These are phyloP conservation scores for Amniculicola lignicola DNA, from an alignment of 495 filamentous ascomycete species.

Conservation along the genomic window DNA sequence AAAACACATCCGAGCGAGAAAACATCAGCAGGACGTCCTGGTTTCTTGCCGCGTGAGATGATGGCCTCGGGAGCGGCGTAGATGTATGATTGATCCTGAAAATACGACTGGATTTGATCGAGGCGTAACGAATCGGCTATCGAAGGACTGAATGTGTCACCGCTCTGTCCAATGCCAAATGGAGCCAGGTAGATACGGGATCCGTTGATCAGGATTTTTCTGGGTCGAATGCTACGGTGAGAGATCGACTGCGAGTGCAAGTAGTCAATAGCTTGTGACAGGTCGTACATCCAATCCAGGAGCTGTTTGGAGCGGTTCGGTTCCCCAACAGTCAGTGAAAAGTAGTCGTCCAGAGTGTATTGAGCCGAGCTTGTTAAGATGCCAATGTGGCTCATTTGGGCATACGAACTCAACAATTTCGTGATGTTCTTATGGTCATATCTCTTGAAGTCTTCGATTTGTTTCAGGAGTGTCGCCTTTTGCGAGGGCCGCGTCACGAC, in stretches of 20 bases:
- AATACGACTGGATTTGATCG: slow-evolving; percentile 25
- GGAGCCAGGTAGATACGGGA: slow-evolving; percentile 29
- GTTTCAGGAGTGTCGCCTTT: slow-evolving; percentile 24
- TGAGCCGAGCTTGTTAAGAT: slow-evolving; percentile 28
- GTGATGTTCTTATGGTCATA: slow-evolving; percentile 34
- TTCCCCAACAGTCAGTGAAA: slow-evolving; percentile 16
- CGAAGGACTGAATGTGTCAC: slow-evolving; percentile 16
- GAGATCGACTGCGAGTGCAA: slow-evolving; percentile 30
- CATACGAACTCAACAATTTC: slow-evolving; percentile 32
- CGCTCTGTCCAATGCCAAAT: slow-evolving; percentile 27
- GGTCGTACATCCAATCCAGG: slow-evolving; percentile 36
- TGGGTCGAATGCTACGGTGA: slow-evolving; percentile 32
- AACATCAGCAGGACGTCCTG: slow-evolving; percentile 25
- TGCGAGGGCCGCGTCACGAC: slow-evolving; percentile 22
- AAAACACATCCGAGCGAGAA: slow-evolving; percentile 34
- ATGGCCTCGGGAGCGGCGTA: slow-evolving; percentile 36
- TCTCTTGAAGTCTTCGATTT: slow-evolving; percentile 30
- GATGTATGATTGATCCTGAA: slow-evolving; percentile 31
- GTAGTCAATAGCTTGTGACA: slow-evolving; percentile 34
- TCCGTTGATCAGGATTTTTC: slow-evolving; percentile 36
- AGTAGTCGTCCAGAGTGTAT: slow-evolving; percentile 33
- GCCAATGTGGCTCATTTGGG: slow-evolving; percentile 28
- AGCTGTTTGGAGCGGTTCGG: slow-evolving; percentile 29
- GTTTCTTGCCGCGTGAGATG: slow-evolving; percentile 21
- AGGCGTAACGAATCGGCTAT: slow-evolving; percentile 4